Evolutionary conservation across 352 stramenopile genomes (phyloP), one percentile per base, ranked within the genome.

Genomic region (Phytophthora idaei): DNA sequence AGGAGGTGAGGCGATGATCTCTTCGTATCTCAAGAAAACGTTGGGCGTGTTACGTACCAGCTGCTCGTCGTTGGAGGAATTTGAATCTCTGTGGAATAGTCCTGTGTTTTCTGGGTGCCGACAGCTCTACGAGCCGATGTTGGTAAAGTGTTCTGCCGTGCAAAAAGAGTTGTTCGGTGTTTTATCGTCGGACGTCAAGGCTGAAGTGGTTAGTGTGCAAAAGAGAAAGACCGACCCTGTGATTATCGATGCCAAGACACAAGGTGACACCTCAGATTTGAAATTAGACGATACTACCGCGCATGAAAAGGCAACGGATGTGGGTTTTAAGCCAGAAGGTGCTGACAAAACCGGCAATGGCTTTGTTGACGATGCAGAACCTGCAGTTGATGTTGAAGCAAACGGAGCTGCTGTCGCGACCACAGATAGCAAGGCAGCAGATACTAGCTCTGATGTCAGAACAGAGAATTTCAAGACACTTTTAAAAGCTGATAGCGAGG

Each of bases 31-130:
- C 8, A 76, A 67, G 39, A 77, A 73, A 52, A 89, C 77, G 0
- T 62, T 93, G 29, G 78, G 76, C 10, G 57, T 80, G 0, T 57
- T 89, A 21, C 78, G 81, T 7, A 56, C 15, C 15, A 75, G 57
- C 44, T 90, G 81, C 54, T 69, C 59, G 25, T 80, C 76, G 10
- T 71, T 91, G 34, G 68, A 81, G 11, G 77, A 88, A 52, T 93
- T 93, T 65, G 68, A 89, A 63, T 52, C 63, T n/a, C 53, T 93
- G 29, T 93, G 83, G 83, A 47, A 69, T 31, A 91, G 83, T 36
- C 42, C 71, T 31, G 61, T 76, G 4, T 93, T 92, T 61, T 70
- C 71, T 51, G 61, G 63, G 1, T 92, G 83, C 57, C 84, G 79
- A 17, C 58, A 68, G 12, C 83, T 81, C 31, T 93, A 91, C 50